These are phyloP conservation scores for Cyberlindnera euphorbiae DNA, from an alignment of 805 yeast genomes.

Conservation along the genomic window DNA sequence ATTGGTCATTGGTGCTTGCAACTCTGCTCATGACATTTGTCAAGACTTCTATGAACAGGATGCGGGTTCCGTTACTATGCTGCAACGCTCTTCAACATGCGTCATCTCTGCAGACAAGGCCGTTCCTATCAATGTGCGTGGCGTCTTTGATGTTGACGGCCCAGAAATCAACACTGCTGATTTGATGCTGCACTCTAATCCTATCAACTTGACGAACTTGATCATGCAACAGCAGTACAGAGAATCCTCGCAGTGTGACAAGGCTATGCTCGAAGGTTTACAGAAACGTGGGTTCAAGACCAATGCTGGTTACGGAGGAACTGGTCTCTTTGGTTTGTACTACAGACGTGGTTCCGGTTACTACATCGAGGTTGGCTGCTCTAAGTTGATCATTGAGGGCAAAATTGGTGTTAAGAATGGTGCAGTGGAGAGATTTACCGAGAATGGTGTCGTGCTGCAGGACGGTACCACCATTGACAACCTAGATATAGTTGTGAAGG, in stretches of 20 bases:
- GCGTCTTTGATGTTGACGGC: constrained; percentile 35
- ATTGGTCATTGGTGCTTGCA: constrained; percentile 41
- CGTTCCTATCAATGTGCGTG: constrained; percentile 27
- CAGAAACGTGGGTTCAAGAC: constrained; percentile 34
- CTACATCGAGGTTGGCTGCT: constrained; percentile 42
- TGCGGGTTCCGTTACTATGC: constrained; percentile 35
- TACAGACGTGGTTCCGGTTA: constrained; percentile 42
- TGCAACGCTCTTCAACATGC: constrained; percentile 43
- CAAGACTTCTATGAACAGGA: constrained; percentile 43
- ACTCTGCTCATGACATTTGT: constrained; percentile 42
- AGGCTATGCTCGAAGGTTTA: constrained; percentile 30
- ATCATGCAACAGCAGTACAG: constrained; percentile 35
- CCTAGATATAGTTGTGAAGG: constrained; percentile 38
- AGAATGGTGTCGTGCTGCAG: constrained; percentile 33
- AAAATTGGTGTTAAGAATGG: constrained; percentile 36
- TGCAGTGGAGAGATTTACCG: constrained; percentile 32
- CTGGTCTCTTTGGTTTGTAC: constrained; percentile 38
- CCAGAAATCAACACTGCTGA: constrained; percentile 36
- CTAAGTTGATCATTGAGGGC: constrained; percentile 35
- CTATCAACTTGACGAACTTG: constrained; percentile 31
- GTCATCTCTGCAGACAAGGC: constrained; percentile 36
- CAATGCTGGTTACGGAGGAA: constrained; percentile 38
- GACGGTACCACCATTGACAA: constrained; percentile 34
- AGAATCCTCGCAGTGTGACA: constrained; percentile 30
- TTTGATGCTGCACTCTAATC: constrained; percentile 31